These are phyloP conservation scores for Fusarium gaditjirri DNA, from an alignment of 2,329 filamentous ascomycete genomes.

Conservation along the genomic window DNA sequence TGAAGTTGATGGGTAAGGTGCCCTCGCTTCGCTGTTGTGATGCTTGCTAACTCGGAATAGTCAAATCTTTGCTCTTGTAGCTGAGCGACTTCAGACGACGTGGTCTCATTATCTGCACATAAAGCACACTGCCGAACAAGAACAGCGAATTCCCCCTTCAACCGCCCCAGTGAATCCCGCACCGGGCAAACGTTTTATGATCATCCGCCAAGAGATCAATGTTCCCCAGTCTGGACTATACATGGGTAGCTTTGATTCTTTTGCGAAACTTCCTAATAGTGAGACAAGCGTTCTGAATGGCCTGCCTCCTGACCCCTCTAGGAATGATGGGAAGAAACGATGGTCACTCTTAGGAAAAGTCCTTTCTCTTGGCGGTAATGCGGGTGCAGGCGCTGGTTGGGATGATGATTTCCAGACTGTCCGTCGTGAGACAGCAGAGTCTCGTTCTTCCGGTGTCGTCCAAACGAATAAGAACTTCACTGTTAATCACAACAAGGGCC, in stretches of 20 bases:
- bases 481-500: slow-evolving; percentile 44
- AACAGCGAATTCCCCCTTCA: slow-evolving; percentile 69
- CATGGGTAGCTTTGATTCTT: slow-evolving; percentile 60
- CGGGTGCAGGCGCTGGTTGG: slow-evolving; percentile 33
- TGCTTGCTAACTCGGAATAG: slow-evolving; percentile 55
- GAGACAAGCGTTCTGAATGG: slow-evolving; percentile 41
- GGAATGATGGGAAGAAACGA: slow-evolving; percentile 63
- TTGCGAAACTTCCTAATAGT: slow-evolving; percentile 46
- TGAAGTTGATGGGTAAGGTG: slow-evolving; percentile 72
- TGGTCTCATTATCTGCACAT: slow-evolving; percentile 86
- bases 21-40: not conserved
- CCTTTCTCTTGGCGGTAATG: slow-evolving; percentile 53
- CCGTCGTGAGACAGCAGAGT: slow-evolving; percentile 61
- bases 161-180: slow-evolving; percentile 86
- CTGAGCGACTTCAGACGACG: slow-evolving; percentile 73
- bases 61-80: slow-evolving; percentile 74
- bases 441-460: slow-evolving; percentile 48
- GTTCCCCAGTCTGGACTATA: slow-evolving; percentile 59
- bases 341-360: slow-evolving; percentile 74
- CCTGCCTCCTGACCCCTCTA: slow-evolving; percentile 43
- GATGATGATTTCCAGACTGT: slow-evolving; percentile 62
- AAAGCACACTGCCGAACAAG: slow-evolving; percentile 71
- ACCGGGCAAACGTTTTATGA: slow-evolving; percentile 86
- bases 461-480: slow-evolving; percentile 47
- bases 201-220: slow-evolving; percentile 80